Evolutionary conservation across 169 alveolate genomes (phyloP), one percentile per base, ranked within the genome.

Genomic region (Cyclospora cayetanensis): DNA sequence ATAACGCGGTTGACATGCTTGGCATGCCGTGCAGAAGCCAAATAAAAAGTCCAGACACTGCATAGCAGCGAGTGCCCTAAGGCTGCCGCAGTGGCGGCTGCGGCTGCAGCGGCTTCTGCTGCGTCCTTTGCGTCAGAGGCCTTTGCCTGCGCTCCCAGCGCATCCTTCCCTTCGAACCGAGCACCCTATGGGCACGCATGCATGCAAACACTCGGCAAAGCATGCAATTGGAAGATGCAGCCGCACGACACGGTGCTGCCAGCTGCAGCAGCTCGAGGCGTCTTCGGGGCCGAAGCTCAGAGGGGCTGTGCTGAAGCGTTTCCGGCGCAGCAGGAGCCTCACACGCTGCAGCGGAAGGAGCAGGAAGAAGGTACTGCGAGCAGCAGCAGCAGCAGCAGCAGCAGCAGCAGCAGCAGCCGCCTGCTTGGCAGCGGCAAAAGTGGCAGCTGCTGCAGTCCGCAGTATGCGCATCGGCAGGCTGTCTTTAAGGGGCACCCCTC

Each of bases 381-480:
- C 80, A 68, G 80, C 80, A 68, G 39, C 80, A 39, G 80, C 53
- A 0, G 27, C 76, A 65, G 31, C 76, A 37, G 53, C 34, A 39
- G 31, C 53, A 70, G 53, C 55, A 35, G 55, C 83, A 18, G 83
- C 55, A 31, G 83, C 83, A 12, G 55, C 37, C 34, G 53, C 86
- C 22, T 63, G 43, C 22, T 50, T 34, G 39, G 82, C 55, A 37
- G 82, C 29, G 20, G 20, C 52, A 29, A 22, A 15, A 22, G 53
- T 1, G 29, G 60, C 29, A 76, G 66, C 68, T 76, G 86, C 86
- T 43, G 68, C 86, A 76, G 86, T 34, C 68, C n/a, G 34, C 68
- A 43, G 43, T 76, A 76, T 42, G 66, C 66, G 22, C 42, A 42
- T 20, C 66, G 86, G 27, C 63, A 76, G 43, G 86, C 63, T 4